Conservation (phyloP, 768 basidiomycete species). For the Kwoniella heveanensis region DNA sequence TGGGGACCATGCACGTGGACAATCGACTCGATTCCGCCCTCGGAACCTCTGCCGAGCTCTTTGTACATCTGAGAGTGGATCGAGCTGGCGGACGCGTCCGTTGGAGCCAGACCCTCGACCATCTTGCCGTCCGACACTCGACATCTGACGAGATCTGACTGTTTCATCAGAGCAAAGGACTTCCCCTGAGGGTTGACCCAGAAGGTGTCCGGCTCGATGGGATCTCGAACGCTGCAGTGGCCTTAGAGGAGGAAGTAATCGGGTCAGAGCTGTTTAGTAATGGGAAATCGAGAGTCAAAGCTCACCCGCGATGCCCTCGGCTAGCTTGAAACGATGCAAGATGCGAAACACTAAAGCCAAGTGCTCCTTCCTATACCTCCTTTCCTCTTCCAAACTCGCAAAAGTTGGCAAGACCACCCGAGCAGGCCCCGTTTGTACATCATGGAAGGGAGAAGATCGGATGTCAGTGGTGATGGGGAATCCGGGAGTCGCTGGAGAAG, state of each 20-base stretch:
- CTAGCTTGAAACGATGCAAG: slow-evolving; percentile 32
- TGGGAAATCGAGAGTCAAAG: not conserved
- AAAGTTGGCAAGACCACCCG: slow-evolving; percentile 36
- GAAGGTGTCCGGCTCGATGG: slow-evolving; percentile 41
- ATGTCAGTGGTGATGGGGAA: slow-evolving; percentile 32
- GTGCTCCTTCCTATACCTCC: slow-evolving; percentile 40
- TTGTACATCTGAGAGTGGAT: slow-evolving; percentile 43
- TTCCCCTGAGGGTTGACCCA: slow-evolving; percentile 44
- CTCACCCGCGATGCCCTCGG: slow-evolving; percentile 40
- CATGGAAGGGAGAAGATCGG: slow-evolving; percentile 28
- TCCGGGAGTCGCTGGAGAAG: slow-evolving; percentile 16
- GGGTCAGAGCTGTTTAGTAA: not conserved
- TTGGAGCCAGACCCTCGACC: slow-evolving; percentile 33
- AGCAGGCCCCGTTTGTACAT: slow-evolving; percentile 32
- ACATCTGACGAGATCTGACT: slow-evolving; percentile 35
- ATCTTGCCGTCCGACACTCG: slow-evolving; percentile 23
- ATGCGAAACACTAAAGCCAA: slow-evolving; percentile 33
- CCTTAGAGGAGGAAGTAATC: slow-evolving; percentile 27
- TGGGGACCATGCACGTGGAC: slow-evolving; percentile 44
- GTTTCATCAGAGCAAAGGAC: slow-evolving; percentile 37
- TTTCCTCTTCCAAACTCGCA: slow-evolving; percentile 26
- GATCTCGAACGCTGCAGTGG: slow-evolving; percentile 39
- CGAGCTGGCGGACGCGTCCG: slow-evolving; percentile 36
- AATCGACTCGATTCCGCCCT: slow-evolving; percentile 36
- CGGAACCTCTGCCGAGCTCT: slow-evolving; percentile 28